phyloP scores from a whole-genome alignment of 73 alveolate species.

The Tetrahymena thermophila region DNA sequence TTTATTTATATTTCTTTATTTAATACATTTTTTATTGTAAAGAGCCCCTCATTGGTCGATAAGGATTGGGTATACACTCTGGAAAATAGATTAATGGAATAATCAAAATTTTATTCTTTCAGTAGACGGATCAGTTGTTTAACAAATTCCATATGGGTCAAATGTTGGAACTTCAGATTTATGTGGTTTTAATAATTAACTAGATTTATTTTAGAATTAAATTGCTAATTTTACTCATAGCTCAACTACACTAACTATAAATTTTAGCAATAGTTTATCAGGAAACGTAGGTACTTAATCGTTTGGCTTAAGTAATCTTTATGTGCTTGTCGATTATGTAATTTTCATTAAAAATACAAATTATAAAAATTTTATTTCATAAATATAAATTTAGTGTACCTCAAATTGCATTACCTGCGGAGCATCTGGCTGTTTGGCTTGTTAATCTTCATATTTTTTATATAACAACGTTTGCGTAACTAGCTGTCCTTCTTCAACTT shows the following conservation, averaged over 20 bases:
- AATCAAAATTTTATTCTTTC: background rate
- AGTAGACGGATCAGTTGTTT: background rate
- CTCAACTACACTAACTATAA: background rate
- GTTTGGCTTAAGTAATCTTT: background rate
- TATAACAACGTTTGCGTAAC: background rate
- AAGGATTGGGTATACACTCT: background rate
- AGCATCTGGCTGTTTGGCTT: background rate
- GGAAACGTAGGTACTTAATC: background rate
- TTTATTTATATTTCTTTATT: background rate
- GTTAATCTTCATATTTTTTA: background rate
- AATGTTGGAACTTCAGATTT: background rate
- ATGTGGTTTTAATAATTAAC: background rate
- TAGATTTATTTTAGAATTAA: background rate
- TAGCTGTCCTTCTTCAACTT: background rate
- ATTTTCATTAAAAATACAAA: background rate
- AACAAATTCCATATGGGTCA: background rate
- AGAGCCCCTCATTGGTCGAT: background rate
- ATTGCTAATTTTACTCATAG: background rate
- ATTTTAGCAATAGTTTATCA: background rate
- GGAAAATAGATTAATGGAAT: background rate
- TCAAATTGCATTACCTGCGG: background rate
- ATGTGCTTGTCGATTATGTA: background rate
- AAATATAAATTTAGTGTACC: background rate
- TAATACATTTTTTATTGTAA: background rate
- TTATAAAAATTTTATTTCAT: background rate